phyloP scores from a whole-genome alignment of 2,329 filamentous ascomycete genomes.

The Cercospora citrullina region DNA sequence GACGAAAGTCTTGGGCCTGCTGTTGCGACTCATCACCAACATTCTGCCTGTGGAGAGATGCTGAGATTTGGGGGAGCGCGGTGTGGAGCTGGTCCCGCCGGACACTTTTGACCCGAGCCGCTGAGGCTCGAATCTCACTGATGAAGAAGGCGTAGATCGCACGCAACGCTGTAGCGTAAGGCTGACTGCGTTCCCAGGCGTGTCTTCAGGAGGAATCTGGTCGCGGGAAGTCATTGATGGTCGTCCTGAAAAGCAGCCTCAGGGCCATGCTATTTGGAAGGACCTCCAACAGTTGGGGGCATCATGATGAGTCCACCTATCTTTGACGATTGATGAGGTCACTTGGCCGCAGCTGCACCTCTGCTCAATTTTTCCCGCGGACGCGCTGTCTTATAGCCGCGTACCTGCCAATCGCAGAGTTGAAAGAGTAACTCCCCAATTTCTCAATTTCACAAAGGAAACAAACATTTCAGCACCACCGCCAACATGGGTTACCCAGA shows the following conservation, averaged over 20 bases:
- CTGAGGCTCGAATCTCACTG: neutral
- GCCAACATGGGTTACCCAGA: conserved; percentile 53
- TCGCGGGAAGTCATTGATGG: neutral
- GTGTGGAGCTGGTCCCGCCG: conserved; percentile 4
- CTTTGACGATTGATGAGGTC: conserved; percentile 12
- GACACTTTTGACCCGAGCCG: conserved; percentile 6
- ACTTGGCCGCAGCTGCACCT: conserved; percentile 8
- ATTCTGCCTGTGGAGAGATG: neutral
- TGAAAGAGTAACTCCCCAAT: neutral
- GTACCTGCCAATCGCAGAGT: neutral
- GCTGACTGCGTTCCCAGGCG: neutral
- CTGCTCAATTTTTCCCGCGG: conserved; percentile 9
- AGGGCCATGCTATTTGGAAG: neutral
- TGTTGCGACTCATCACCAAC: neutral
- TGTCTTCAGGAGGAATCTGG: neutral
- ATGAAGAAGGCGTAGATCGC: neutral
- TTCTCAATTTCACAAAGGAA: conserved; percentile 6
- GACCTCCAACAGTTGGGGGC: neutral
- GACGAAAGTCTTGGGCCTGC: neutral
- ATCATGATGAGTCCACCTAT: neutral
- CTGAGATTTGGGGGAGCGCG: neutral
- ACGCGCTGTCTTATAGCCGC: conserved; percentile 8
- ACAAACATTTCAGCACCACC: neutral
- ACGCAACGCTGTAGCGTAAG: neutral
- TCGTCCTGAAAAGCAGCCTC: neutral